These are phyloP conservation scores for Apiospora phragmitis DNA, from an alignment of 2,329 filamentous ascomycete species.

Conservation along the genomic window DNA sequence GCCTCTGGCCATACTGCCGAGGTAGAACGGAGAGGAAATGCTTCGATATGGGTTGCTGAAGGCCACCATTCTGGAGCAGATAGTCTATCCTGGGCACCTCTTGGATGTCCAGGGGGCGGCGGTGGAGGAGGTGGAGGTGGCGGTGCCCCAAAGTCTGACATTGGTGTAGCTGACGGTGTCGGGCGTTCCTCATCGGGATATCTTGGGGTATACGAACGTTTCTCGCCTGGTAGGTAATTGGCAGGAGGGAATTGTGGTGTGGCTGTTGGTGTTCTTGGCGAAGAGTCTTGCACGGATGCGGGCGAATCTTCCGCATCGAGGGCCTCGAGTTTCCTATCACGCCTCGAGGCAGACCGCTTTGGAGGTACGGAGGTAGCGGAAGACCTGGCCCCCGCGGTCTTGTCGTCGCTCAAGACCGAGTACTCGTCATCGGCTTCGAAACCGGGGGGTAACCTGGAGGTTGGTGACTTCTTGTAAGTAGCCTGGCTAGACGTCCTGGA, in stretches of 20 bases:
- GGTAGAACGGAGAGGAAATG: constrained; percentile 69
- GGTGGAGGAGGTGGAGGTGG: constrained; percentile 71
- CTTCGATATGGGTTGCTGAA: constrained; percentile 70
- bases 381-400: constrained; percentile 30
- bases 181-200: constrained; percentile 40
- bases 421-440: constrained; percentile 21
- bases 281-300: constrained; percentile 52
- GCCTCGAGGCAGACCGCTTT: constrained; percentile 34
- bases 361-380: constrained; percentile 36
- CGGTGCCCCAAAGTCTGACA: constrained; percentile 44
- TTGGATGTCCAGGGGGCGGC: constrained; percentile 65
- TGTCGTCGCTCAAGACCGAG: constrained; percentile 34
- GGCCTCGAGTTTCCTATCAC: constrained; percentile 29
- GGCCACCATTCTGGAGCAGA: constrained; percentile 82
- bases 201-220: constrained; percentile 36
- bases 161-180: constrained; percentile 40
- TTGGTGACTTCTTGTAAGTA: constrained; percentile 46
- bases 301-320: constrained; percentile 52
- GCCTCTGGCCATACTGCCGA: constrained; percentile 54
- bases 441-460: constrained; percentile 22
- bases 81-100: constrained; percentile 88
- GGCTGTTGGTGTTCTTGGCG: constrained; percentile 62
- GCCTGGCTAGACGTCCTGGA: constrained; percentile 60
- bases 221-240: constrained; percentile 41
- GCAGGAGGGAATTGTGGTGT: constrained; percentile 51